A percentile compares a stretch with the other conserved stretches of the same genome.
Evolutionary conservation across 306 rosid genomes (phyloP).

Genomic region (Trichosanthes cucumerina): DNA sequence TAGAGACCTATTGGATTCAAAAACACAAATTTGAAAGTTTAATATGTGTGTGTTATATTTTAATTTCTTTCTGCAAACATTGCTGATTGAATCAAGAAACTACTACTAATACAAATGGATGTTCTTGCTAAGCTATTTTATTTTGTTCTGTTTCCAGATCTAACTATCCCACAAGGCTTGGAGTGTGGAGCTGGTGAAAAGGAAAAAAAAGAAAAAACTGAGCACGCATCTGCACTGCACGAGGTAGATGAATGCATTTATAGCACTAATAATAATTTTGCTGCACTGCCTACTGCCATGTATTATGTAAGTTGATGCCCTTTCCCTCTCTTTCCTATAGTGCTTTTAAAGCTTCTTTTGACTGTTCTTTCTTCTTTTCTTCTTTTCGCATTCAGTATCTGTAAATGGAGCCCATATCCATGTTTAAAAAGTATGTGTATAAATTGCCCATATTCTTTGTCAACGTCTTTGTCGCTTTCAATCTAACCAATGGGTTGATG

Average conservation of each 20-base stretch:
- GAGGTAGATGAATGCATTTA: constrained; percentile 7
- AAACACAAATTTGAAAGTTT: background rate
- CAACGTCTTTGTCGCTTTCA: constrained; percentile 1
- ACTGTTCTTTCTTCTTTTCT: background rate
- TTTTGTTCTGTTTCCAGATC: background rate
- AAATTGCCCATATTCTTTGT: background rate
- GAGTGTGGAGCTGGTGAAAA: background rate
- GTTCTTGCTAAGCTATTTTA: background rate
- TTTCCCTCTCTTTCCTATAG: background rate
- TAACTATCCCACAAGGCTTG: background rate
- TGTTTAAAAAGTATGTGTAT: background rate
- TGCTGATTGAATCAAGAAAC: background rate
- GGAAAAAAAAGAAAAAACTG: background rate
- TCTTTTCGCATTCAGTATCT: background rate
- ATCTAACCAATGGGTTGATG: constrained; percentile 1
- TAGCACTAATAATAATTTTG: background rate
- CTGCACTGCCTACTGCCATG: background rate
- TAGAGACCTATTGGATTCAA: too few relatives aligned
- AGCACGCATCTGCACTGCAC: background rate
- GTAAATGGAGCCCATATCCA: background rate
- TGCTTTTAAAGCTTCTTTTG: background rate
- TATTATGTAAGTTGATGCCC: background rate
- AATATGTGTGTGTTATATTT: background rate
- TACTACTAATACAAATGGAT: background rate
- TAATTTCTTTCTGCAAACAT: background rate